Conservation (phyloP, 2,329 filamentous ascomycete species). For the Thelonectria blattea region DNA sequence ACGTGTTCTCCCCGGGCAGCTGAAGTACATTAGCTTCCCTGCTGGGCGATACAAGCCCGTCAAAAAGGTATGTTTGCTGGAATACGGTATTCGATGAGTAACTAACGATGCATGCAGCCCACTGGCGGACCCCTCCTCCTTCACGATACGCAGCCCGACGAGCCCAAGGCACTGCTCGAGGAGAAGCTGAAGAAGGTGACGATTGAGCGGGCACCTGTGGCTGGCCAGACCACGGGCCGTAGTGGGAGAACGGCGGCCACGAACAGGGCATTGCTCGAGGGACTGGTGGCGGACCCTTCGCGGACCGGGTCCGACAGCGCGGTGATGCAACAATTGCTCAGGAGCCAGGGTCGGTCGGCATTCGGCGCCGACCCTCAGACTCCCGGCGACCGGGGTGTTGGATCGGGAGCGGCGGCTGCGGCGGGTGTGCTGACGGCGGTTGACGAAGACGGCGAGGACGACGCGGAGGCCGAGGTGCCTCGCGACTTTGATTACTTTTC, state of each 20-base stretch:
- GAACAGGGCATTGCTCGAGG: slow-evolving; percentile 46
- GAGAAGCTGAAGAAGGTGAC: slow-evolving; percentile 87
- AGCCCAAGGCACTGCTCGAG: slow-evolving; percentile 82
- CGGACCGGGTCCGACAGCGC: slow-evolving; percentile 42
- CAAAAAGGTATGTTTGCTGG: slow-evolving; percentile 67
- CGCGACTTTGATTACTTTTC: slow-evolving; percentile 81
- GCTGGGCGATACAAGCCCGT: slow-evolving; percentile 92
- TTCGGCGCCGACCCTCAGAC: slow-evolving; percentile 42
- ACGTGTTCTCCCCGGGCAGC: slow-evolving; percentile 86
- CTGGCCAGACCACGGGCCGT: slow-evolving; percentile 45
- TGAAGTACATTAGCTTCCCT: slow-evolving; percentile 95
- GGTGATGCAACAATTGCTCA: slow-evolving; percentile 52
- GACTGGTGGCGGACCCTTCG: slow-evolving; percentile 39
- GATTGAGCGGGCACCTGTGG: slow-evolving; percentile 66
- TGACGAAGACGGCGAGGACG: slow-evolving; percentile 81
- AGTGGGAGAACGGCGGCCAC: slow-evolving; percentile 42
- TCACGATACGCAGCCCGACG: slow-evolving; percentile 78
- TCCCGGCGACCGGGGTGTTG: slow-evolving; percentile 31
- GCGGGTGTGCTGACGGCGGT: slow-evolving; percentile 84
- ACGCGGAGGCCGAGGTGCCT: slow-evolving; percentile 73
- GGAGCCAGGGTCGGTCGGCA: slow-evolving; percentile 45
- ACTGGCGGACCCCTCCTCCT: slow-evolving; percentile 95
- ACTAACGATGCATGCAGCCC: slow-evolving; percentile 61
- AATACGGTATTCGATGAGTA: not conserved
- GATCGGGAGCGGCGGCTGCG: slow-evolving; percentile 69